Percentiles rank a stretch among this genome's conserved stretches.
phyloP scores from a whole-genome alignment of 768 basidiomycete genomes.

The Trametes cinnabarina region DNA sequence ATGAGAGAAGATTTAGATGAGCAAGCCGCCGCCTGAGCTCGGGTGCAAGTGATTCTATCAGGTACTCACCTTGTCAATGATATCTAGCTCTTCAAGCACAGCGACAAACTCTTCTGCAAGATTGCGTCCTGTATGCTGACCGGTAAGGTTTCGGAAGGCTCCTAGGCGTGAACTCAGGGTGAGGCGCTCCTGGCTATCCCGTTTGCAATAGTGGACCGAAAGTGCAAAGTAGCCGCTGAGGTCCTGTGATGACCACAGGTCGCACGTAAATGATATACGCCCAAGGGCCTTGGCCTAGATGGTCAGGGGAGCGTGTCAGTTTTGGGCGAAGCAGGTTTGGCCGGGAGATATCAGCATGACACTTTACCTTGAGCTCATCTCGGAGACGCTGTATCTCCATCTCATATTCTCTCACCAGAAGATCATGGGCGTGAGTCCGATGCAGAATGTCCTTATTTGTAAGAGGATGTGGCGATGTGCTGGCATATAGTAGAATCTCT shows the following conservation, averaged over 20 bases:
- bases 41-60: too few species aligned
- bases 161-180: conserved; percentile 26
- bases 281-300: not conserved
- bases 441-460: conserved; percentile 36
- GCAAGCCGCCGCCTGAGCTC: not conserved
- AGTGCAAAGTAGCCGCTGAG: conserved; percentile 9
- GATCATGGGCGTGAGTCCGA: conserved; percentile 30
- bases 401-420: conserved; percentile 29
- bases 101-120: not conserved
- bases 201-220: not conserved
- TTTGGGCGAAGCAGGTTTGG: not conserved
- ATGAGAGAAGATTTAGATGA: not conserved
- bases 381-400: conserved; percentile 22
- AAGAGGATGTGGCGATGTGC: conserved; percentile 12
- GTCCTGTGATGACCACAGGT: conserved; percentile 1
- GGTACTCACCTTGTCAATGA: not conserved
- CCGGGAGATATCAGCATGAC: not conserved
- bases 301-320: too few species aligned
- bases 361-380: conserved; percentile 28
- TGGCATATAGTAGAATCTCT: conserved; percentile 31
- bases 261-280: conserved; percentile 5
- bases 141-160: conserved; percentile 32
- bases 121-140: conserved; percentile 25
- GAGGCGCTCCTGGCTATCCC: conserved; percentile 23
- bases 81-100: not conserved